Conservation (phyloP, 2,329 filamentous ascomycete genomes). For the Verticillium isaacii region DNA sequence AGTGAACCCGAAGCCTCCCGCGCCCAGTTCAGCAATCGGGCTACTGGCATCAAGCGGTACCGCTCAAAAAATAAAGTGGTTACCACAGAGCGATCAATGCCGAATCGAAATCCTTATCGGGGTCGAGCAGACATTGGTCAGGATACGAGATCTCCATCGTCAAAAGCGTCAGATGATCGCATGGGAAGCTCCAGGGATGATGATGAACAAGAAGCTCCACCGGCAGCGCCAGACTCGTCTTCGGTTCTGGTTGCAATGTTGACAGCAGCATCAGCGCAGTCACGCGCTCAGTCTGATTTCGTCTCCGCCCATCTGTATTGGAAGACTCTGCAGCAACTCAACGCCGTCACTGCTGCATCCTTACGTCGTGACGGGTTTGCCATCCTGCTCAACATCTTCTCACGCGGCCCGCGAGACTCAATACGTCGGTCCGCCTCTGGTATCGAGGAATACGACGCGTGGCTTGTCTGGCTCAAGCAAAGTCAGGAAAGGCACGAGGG, state of each 20-base stretch:
- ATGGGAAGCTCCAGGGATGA: background rate
- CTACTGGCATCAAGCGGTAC: conserved; percentile 56
- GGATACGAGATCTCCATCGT: background rate
- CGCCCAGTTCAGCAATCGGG: conserved; percentile 67
- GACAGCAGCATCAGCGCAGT: conserved; percentile 70
- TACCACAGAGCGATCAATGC: conserved; percentile 43
- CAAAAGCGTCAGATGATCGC: background rate
- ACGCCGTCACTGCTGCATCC: conserved; percentile 54
- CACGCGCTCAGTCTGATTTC: conserved; percentile 75
- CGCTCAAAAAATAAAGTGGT: conserved; percentile 55
- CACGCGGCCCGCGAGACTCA: conserved; percentile 63
- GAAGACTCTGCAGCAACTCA: conserved; percentile 73
- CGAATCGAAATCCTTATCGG: conserved; percentile 56
- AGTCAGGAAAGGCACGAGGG: conserved; percentile 74
- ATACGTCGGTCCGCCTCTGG: conserved; percentile 66
- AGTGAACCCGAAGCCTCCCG: conserved; percentile 54
- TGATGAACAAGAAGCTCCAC: background rate
- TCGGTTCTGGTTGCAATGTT: conserved; percentile 66
- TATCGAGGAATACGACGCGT: conserved; percentile 74
- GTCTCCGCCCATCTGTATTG: conserved; percentile 81
- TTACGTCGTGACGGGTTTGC: conserved; percentile 65
- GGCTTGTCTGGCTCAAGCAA: conserved; percentile 79
- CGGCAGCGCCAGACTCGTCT: conserved; percentile 11
- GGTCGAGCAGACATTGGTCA: conserved; percentile 19
- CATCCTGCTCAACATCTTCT: conserved; percentile 69